Conservation (phyloP, 2,329 filamentous ascomycete genomes). For the Penicillium oxalicum region DNA sequence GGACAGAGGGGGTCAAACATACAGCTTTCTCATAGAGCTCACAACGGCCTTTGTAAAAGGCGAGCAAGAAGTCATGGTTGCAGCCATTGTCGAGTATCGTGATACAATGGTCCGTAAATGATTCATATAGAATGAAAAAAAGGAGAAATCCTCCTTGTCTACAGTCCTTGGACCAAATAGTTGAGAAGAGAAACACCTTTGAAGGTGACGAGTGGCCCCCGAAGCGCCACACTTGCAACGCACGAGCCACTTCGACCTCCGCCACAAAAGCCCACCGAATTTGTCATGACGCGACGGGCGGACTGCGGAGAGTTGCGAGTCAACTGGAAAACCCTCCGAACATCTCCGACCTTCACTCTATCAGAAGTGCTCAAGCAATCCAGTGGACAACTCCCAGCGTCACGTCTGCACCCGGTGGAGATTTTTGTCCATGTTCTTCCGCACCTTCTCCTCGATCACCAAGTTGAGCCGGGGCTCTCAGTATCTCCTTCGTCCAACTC, state of each 20-base stretch:
- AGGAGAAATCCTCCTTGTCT: background rate
- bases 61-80: conserved; percentile 37
- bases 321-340: too few relatives aligned
- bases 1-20: conserved; percentile 28
- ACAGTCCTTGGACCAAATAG: too few relatives aligned
- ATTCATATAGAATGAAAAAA: conserved; percentile 18
- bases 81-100: conserved; percentile 31
- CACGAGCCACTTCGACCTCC: too few relatives aligned
- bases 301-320: too few relatives aligned
- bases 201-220: too few relatives aligned
- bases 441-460: conserved; percentile 24
- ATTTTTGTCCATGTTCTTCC: conserved; percentile 33
- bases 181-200: too few relatives aligned
- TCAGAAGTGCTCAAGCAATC: too few relatives aligned
- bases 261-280: too few relatives aligned
- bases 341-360: too few relatives aligned
- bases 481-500: conserved; percentile 30
- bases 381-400: too few relatives aligned
- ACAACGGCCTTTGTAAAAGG: conserved; percentile 66
- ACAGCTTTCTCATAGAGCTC: conserved; percentile 72
- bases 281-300: too few relatives aligned
- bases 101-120: conserved; percentile 15
- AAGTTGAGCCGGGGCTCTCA: conserved; percentile 36
- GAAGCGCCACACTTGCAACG: conserved; percentile 11
- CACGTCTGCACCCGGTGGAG: too few relatives aligned